Evolutionary conservation across 2,329 filamentous ascomycete species (phyloP).

Genomic region (Aspergillus nomiae): DNA sequence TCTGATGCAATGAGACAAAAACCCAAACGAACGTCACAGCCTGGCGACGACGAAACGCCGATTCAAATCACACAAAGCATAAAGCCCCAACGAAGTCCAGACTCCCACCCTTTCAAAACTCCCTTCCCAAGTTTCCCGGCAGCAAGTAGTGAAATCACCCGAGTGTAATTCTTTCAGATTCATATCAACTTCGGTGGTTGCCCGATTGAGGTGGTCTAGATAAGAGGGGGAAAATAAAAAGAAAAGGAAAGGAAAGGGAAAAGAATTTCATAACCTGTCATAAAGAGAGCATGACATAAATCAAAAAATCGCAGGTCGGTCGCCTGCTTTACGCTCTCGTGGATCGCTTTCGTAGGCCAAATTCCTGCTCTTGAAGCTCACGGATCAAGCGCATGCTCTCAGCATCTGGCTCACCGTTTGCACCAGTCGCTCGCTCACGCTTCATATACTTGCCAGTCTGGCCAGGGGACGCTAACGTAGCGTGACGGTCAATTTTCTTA

Average conservation of each 20-base stretch:
- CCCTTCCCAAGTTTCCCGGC: background rate
- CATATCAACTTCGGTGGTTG: constrained; percentile 8
- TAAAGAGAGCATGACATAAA: background rate
- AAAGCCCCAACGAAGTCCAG: background rate
- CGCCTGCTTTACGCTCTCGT: constrained; percentile 18
- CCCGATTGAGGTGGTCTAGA: constrained; percentile 20
- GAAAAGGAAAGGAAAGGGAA: background rate
- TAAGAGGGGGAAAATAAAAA: background rate
- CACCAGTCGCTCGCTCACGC: constrained; percentile 25
- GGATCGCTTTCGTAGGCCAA: constrained; percentile 43
- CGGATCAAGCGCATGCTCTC: constrained; percentile 48
- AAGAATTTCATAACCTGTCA: constrained; percentile 9
- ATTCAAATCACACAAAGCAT: background rate
- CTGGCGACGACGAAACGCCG: background rate
- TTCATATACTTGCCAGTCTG: constrained; percentile 32
- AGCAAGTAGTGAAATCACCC: background rate
- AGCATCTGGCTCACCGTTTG: constrained; percentile 40
- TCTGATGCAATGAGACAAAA: constrained; percentile 1
- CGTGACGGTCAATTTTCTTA: constrained; percentile 33
- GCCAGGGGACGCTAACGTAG: constrained; percentile 29
- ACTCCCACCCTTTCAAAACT: constrained; percentile 1
- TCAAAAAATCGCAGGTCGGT: background rate
- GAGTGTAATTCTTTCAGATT: background rate
- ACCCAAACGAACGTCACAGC: background rate
- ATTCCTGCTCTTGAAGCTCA: constrained; percentile 49